Conservation (phyloP, 495 filamentous ascomycete genomes). For the Poronia punctata region DNA sequence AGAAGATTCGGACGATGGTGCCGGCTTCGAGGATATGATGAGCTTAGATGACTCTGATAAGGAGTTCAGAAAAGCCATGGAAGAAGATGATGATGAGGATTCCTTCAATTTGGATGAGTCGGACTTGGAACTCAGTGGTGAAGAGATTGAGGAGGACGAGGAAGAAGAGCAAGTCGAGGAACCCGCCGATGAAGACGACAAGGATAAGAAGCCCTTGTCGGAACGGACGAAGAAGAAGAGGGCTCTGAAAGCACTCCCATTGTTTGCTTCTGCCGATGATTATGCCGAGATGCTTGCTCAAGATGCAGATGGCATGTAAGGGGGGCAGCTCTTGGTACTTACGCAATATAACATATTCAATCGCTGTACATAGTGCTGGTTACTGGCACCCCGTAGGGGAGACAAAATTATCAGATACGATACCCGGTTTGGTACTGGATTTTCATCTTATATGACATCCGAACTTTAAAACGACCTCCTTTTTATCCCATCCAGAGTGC, state of each 20-base stretch:
- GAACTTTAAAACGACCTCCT: too few relatives aligned
- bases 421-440: slow-evolving; percentile 4
- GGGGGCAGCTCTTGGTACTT: neutral
- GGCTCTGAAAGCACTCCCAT: slow-evolving; percentile 83
- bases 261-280: slow-evolving; percentile 87
- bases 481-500: too few relatives aligned
- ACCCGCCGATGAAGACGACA: slow-evolving; percentile 12
- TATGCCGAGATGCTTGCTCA: slow-evolving; percentile 79
- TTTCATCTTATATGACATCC: too few relatives aligned
- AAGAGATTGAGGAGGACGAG: slow-evolving; percentile 42
- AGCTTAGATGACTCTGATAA: slow-evolving; percentile 38
- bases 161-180: slow-evolving; percentile 20
- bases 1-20: slow-evolving; percentile 54
- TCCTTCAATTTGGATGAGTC: slow-evolving; percentile 32
- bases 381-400: neutral
- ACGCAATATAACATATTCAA: too few relatives aligned
- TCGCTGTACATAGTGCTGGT: slow-evolving; percentile 1
- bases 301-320: slow-evolving; percentile 55
- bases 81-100: slow-evolving; percentile 42
- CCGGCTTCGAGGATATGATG: slow-evolving; percentile 36
- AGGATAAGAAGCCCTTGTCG: slow-evolving; percentile 23
- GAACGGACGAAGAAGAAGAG: slow-evolving; percentile 58
- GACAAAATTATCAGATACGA: slow-evolving; percentile 2
- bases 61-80: slow-evolving; percentile 46
- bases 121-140: slow-evolving; percentile 35